Conservation (phyloP, 345 rosid species). For the Populus tremula region DNA sequence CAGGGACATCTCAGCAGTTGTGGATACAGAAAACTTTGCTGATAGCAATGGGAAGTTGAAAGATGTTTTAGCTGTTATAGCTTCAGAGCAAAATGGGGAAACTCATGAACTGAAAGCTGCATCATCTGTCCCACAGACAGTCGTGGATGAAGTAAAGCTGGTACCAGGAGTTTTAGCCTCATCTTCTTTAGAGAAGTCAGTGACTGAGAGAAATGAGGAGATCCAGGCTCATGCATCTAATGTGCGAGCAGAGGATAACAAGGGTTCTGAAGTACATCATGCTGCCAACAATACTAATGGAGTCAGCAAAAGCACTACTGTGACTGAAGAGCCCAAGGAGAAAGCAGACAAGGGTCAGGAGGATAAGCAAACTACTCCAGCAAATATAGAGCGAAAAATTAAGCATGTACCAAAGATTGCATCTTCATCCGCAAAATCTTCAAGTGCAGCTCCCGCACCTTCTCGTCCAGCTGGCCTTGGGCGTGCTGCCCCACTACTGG, state of each 20-base stretch:
- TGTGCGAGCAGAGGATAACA: slow-evolving; percentile 20
- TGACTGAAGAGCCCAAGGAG: slow-evolving; percentile 22
- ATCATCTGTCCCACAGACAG: slow-evolving; percentile 9
- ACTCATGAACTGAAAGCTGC: background rate
- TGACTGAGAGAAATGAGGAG: slow-evolving; percentile 29
- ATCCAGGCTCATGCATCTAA: slow-evolving; percentile 17
- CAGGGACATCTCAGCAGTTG: background rate
- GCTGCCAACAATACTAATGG: slow-evolving; percentile 31
- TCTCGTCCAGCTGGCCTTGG: slow-evolving; percentile 94
- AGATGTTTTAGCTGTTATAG: slow-evolving; percentile 9
- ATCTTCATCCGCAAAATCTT: slow-evolving; percentile 41
- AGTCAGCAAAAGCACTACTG: slow-evolving; percentile 24
- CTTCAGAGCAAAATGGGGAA: slow-evolving; percentile 9
- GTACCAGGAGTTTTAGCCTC: slow-evolving; percentile 17
- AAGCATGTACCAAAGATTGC: slow-evolving; percentile 16
- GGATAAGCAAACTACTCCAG: slow-evolving; percentile 23
- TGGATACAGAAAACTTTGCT: slow-evolving; percentile 1
- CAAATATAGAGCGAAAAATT: slow-evolving; percentile 31
- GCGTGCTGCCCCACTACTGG: slow-evolving; percentile 72
- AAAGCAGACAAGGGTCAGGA: slow-evolving; percentile 26
- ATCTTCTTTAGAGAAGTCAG: slow-evolving; percentile 24
- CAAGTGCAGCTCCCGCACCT: slow-evolving; percentile 35
- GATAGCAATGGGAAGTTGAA: slow-evolving; percentile 21
- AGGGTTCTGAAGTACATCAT: slow-evolving; percentile 20
- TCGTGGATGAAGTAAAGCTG: slow-evolving; percentile 20